Conservation (phyloP, 139 green algal species). For the Yamagishiella unicocca region DNA sequence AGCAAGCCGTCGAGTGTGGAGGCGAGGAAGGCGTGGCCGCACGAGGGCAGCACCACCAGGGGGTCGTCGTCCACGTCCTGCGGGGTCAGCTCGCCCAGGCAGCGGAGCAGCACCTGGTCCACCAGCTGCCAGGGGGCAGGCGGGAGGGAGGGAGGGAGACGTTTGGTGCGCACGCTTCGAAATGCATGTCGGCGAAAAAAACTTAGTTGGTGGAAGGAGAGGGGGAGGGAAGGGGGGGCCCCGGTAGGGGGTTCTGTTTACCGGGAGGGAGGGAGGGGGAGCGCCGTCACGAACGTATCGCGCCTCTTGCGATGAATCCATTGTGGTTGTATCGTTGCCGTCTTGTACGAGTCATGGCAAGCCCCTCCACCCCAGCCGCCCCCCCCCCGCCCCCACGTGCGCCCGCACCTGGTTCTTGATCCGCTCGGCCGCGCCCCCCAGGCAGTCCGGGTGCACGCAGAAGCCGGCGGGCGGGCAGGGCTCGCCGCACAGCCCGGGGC, state of each 20-base stretch:
- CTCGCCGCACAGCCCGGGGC: slow-evolving; percentile 48
- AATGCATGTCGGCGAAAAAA: no score
- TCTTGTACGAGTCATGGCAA: no score
- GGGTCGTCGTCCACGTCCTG: slow-evolving; percentile 66
- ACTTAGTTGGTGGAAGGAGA: no score
- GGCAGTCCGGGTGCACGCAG: slow-evolving; percentile 38
- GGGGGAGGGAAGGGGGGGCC: no score
- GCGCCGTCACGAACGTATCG: no score
- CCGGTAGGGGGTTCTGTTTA: no score
- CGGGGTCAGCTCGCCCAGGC: slow-evolving; percentile 58
- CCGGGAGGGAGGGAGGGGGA: no score
- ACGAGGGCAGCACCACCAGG: slow-evolving; percentile 71
- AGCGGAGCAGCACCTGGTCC: slow-evolving; percentile 63
- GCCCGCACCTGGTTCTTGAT: neutral
- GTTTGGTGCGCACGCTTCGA: no score
- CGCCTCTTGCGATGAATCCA: no score
- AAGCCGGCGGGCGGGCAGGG: slow-evolving; percentile 1
- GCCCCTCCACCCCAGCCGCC: neutral
- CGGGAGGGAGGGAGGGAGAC: no score
- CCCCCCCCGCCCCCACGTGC: neutral
- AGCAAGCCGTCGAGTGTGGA: slow-evolving; percentile 59
- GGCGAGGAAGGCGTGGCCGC: slow-evolving; percentile 68
- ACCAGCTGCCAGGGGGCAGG: slow-evolving; percentile 51
- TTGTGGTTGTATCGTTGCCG: no score
- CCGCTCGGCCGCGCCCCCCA: neutral